Base-by-base conservation (phyloP, 208 protist genomes). In the Trypanosoma melophagium region DNA sequence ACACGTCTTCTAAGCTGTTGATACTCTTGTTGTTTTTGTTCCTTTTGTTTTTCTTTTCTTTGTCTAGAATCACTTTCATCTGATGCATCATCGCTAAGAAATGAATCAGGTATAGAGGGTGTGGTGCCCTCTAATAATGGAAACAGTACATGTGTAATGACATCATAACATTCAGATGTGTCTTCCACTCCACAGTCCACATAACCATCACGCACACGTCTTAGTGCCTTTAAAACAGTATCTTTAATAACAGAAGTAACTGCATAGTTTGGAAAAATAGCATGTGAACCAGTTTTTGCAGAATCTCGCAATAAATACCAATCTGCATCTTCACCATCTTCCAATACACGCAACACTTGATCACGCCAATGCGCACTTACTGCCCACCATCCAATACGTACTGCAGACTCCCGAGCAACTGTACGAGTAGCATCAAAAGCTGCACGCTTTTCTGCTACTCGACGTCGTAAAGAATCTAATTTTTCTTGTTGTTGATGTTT, bases 361-460 rank as follows among this genome's bases (percentile, higher is more conserved):
- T 95, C 90, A 8, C 90, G 71, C 87, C 90, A 95, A 65, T 93
- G 90, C 22, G 90, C 90, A 59, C 87, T 93, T 21, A 84, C 68
- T 5, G 90, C 87, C 59, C 81, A 87, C 87, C 90, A 95, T 14
- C 82, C 83, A 42, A 93, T 68, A n/a, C 81, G 79, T 21, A 80
- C 70, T 13, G 86, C 86, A 3, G 75, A 73, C 25, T 80, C 64
- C 7, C 89, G 79, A 12, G 80, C 74, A 2, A 66, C 63, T 1
- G 54, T 66, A 1, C 89, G 83, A 4, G 71, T 69, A 10, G 52
- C 70, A 9, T 84, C 69, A 58, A 88, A 76, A 9, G 69, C 76
- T 13, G 58, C 21, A 24, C 50, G 70, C 57, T 60, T 55, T 21
- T 59, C 61, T 41, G 60, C 70, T 9, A 80, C 44, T 14, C 47